Base-by-base conservation (phyloP, 2,329 filamentous ascomycete genomes). In the Simplicillium sp. region DNA sequence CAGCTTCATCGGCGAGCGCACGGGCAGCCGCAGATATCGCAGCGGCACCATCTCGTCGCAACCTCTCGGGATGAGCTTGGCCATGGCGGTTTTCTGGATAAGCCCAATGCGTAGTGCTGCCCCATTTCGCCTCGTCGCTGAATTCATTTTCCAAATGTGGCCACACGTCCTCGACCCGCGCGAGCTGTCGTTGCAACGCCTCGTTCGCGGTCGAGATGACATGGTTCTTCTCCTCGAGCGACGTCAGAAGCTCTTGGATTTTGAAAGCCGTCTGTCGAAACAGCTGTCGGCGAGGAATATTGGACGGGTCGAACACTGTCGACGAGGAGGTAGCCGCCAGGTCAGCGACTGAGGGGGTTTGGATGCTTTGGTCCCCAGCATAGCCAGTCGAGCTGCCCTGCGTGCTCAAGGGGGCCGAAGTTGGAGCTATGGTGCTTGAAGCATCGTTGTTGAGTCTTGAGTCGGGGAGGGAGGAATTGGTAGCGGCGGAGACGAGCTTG, bases 211-310 rank as follows among this genome's bases (percentile, higher is more conserved):
- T 94, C 31, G 86, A 84, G 42, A 97, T 84, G 51, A 98, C 92
- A 51, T 96, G 89, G 50, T 96, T 95, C 66, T 98, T 98, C 65
- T 98, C 92, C 56, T 98, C 92, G 31, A 97, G 75, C 2, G 89
- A 90, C 37, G 87, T 79, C 35, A 97, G 78, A 70, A 97, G 84
- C 51, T 89, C 84, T 49, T 83, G 78, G 39, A 95, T 82, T 48
- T 84, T 82, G 52, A 80, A 73, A 31, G 87, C 82, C 40, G 90
- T 80, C 45, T 87, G 81, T 52, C 81, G 78, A 57, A 90, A 94
- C 34, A 89, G 69, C 53, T 84, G 77, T 49, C 87, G 80, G 48
- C 82, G 77, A 39, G 73, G 73, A 34, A 84, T 58, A 53, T 84
- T 82, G 51, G 67, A 67, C 29, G 68, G 65, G 48, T 76, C 72